phyloP scores from a whole-genome alignment of 148 eudicot species.

The Drosera capensis region DNA sequence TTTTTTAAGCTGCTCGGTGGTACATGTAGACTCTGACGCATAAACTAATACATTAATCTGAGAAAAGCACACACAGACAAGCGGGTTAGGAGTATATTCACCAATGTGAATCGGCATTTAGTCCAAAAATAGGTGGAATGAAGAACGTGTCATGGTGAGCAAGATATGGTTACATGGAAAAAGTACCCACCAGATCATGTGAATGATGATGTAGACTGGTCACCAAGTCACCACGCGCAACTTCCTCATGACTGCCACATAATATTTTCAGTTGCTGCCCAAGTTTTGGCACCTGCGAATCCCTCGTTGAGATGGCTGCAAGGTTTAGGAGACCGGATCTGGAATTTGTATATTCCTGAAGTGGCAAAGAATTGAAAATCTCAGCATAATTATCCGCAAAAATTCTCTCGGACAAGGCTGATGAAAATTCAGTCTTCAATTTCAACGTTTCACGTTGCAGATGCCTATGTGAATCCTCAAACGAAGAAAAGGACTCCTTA shows the following conservation, averaged over 20 bases:
- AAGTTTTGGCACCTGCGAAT: constrained; percentile 33
- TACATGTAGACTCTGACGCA: constrained; percentile 39
- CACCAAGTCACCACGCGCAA: constrained; percentile 49
- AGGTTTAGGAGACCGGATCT: constrained; percentile 53
- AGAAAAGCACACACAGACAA: neutral
- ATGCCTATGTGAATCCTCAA: constrained; percentile 31
- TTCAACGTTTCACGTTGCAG: constrained; percentile 35
- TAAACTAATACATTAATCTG: constrained; percentile 79
- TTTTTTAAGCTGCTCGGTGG: constrained; percentile 38
- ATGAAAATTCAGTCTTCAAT: constrained; percentile 53
- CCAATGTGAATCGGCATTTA: no score
- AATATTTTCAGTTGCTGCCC: constrained; percentile 63
- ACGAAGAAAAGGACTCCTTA: constrained; percentile 41
- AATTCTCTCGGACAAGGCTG: constrained; percentile 32
- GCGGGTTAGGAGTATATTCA: neutral
- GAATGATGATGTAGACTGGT: constrained; percentile 43
- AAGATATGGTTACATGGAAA: no score
- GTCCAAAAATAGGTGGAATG: no score
- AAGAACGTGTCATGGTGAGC: no score
- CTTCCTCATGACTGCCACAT: constrained; percentile 53
- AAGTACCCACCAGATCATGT: constrained; percentile 47
- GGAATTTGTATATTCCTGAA: constrained; percentile 63
- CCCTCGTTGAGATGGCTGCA: constrained; percentile 46
- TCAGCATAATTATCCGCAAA: constrained; percentile 46
- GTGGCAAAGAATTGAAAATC: constrained; percentile 49